Evolutionary conservation across 768 basidiomycete species (phyloP).

Genomic region (Paxillus ammoniavirescens): DNA sequence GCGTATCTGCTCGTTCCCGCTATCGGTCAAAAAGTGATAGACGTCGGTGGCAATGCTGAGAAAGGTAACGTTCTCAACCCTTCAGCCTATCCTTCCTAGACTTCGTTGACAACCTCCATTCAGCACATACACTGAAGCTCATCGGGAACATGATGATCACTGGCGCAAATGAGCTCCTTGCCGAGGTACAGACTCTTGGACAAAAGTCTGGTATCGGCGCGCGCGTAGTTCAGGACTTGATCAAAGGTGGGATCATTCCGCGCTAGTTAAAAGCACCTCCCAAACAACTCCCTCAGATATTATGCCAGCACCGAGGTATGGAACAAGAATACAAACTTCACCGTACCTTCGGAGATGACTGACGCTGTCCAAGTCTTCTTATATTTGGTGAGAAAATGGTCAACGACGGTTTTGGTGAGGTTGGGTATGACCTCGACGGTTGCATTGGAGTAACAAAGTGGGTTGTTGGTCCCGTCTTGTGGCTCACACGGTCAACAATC

Average conservation of each 20-base stretch:
- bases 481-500: background rate
- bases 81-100: background rate
- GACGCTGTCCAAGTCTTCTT: constrained; percentile 34
- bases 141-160: constrained; percentile 72
- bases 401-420: constrained; percentile 66
- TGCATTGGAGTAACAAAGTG: constrained; percentile 79
- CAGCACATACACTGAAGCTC: constrained; percentile 68
- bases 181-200: constrained; percentile 72
- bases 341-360: background rate
- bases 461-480: constrained; percentile 14
- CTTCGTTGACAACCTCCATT: background rate
- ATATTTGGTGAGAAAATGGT: constrained; percentile 63
- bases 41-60: constrained; percentile 77
- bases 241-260: constrained; percentile 42
- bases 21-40: constrained; percentile 64
- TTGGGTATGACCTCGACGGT: constrained; percentile 72
- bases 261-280: constrained; percentile 10
- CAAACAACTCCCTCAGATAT: constrained; percentile 43
- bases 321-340: background rate
- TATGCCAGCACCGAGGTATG: constrained; percentile 55
- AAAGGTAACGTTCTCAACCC: constrained; percentile 44
- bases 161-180: constrained; percentile 68
- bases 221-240: constrained; percentile 46
- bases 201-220: constrained; percentile 74
- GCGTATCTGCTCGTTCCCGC: constrained; percentile 74